Evolutionary conservation across 2,329 filamentous ascomycete species (phyloP), one percentile per base, ranked within the genome.

Genomic region (Beauveria australis): DNA sequence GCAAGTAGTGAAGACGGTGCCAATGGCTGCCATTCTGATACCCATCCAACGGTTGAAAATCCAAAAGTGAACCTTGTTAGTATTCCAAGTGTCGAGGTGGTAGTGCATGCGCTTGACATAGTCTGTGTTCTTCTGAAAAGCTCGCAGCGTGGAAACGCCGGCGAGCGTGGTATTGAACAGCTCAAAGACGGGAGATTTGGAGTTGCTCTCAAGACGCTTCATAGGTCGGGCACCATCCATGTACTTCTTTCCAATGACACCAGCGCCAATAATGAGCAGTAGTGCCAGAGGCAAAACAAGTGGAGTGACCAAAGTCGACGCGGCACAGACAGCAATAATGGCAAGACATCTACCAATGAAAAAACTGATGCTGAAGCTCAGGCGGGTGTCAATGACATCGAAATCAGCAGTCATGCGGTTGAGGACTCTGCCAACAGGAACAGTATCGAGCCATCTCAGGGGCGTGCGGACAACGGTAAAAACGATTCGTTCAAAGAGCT

Each of bases 391-490:
- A 53, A 92, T 82, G 46, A 85, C 80, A 66, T 87, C 84, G 71
- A 93, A 92, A 72, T 93, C 89, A 3, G 87, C 79, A 0, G 89
- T 91, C 70, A 92, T 91, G 2, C 89, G 81, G 73, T 93, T 93
- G 22, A 92, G 76, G 43, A 92, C 83, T 51, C 89, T 83, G 2
- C 89, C 89, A 1, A 91, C 78, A 0, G 90, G 90, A 0, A 91
- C 86, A 0, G 89, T 92, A 68, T 93, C 89, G 43, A 93, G 79
- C 88, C 89, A 92, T 63, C 89, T 79, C n/a, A 92, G 77, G 1
- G 88, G 89, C 6, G 89, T 86, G 19, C 87, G 82, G 3, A 93
- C 77, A 12, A 93, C 80, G 0, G 83, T 79, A 65, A 83, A 85
- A 48, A 87, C 83, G 64, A 92, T 81, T 56, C 81, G 81, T 24